A percentile compares a stretch with the other conserved stretches of the same genome.
Conservation (phyloP, 2,329 filamentous ascomycete genomes). For the Fusarium sarcochroum region DNA sequence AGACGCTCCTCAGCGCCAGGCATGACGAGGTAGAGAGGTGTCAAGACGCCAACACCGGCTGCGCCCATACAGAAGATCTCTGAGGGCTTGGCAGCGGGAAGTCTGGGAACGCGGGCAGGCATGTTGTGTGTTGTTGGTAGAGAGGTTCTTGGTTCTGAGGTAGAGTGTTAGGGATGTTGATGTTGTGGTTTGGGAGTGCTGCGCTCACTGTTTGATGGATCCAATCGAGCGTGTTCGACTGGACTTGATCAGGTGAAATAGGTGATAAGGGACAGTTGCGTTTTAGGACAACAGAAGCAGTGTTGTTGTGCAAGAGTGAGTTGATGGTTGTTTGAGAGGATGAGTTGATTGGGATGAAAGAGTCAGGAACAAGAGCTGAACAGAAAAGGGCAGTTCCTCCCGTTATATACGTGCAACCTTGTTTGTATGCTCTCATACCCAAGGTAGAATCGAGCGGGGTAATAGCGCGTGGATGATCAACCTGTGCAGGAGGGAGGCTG, state of each 20-base stretch:
- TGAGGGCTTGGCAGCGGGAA: constrained; percentile 63
- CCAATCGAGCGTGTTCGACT: constrained; percentile 12
- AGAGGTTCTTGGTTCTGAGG: constrained; percentile 1
- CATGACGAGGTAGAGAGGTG: constrained; percentile 70
- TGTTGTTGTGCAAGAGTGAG: not conserved
- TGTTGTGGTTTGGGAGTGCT: not conserved
- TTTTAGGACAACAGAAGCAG: not conserved
- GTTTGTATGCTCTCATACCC: constrained; percentile 23
- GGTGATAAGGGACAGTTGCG: not conserved
- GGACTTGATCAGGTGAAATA: not conserved
- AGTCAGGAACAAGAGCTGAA: not conserved
- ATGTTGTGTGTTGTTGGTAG: constrained; percentile 55
- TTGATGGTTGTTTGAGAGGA: constrained; percentile 1
- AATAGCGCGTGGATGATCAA: constrained; percentile 43
- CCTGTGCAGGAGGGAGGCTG: constrained; percentile 18
- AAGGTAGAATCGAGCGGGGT: constrained; percentile 48
- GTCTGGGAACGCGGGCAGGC: constrained; percentile 62
- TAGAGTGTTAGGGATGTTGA: constrained; percentile 7
- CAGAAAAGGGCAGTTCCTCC: constrained; percentile 19
- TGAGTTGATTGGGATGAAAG: constrained; percentile 20
- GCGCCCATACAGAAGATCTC: constrained; percentile 68
- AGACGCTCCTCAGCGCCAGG: constrained; percentile 69
- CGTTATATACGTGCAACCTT: constrained; percentile 37
- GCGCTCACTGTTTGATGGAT: constrained; percentile 28
- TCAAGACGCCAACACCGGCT: constrained; percentile 67